phyloP scores from a whole-genome alignment of 768 basidiomycete genomes.

The Rickenella mellea region DNA sequence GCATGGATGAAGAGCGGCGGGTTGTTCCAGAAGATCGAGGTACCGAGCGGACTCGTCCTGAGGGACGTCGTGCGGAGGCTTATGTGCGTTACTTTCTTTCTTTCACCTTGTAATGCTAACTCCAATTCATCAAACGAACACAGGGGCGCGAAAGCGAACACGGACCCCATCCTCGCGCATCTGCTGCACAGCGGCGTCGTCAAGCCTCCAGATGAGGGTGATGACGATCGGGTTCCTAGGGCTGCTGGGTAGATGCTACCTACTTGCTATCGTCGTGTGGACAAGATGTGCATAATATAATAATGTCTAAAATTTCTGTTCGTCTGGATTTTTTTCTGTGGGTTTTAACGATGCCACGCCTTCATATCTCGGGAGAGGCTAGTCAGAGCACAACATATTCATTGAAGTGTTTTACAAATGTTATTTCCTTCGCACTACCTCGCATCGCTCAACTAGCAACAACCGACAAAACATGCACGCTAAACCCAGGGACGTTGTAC shows the following conservation, averaged over 20 bases:
- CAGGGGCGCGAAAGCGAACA: constrained; percentile 36
- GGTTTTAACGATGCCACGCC: no score
- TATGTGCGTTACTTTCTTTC: constrained; percentile 37
- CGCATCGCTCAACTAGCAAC: no score
- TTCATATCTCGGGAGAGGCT: no score
- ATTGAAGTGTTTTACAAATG: no score
- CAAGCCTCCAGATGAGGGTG: constrained; percentile 35
- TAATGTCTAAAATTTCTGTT: no score
- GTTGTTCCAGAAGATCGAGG: constrained; percentile 78
- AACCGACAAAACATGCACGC: constrained; percentile 31
- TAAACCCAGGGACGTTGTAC: constrained; percentile 42
- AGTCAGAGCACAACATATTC: no score
- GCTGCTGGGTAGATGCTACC: constrained; percentile 2
- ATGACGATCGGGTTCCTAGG: constrained; percentile 15
- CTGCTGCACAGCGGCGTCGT: constrained; percentile 55
- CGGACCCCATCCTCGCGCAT: constrained; percentile 35
- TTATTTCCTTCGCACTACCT: no score
- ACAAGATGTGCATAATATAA: neutral
- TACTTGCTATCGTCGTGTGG: neutral
- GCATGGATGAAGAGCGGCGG: no score
- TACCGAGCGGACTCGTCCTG: constrained; percentile 65
- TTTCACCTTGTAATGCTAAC: neutral
- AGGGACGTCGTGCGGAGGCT: constrained; percentile 49
- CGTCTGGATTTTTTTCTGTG: no score
- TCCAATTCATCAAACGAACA: constrained; percentile 3